Conservation (phyloP, 2,329 filamentous ascomycete genomes). For the Phyllosticta citribraziliensis region DNA sequence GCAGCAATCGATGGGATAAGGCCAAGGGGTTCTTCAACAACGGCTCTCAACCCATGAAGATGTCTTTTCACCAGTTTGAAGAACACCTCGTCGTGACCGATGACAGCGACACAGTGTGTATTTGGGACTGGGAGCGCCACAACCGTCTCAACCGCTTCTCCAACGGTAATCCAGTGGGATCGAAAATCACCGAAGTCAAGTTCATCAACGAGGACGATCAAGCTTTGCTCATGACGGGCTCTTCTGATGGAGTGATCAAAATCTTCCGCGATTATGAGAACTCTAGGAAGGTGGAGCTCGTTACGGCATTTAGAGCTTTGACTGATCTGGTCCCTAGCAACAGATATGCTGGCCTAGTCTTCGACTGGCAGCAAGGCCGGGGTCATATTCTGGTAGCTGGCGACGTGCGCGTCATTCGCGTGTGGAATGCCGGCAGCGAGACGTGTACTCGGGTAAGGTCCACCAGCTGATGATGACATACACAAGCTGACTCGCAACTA, state of each 20-base stretch:
- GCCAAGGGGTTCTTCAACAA: conserved; percentile 80
- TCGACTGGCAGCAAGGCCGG: conserved; percentile 98
- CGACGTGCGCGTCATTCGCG: conserved; percentile 87
- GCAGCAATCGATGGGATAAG: conserved; percentile 77
- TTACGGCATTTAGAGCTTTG: conserved; percentile 82
- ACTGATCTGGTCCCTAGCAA: conserved; percentile 92
- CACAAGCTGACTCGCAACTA: conserved; percentile 16
- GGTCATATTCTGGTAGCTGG: conserved; percentile 91
- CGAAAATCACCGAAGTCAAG: conserved; percentile 85
- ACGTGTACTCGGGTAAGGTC: conserved; percentile 62
- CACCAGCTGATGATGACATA: not conserved
- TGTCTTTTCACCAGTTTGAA: conserved; percentile 97
- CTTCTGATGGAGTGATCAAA: conserved; percentile 87
- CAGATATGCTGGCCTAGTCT: conserved; percentile 88
- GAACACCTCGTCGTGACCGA: conserved; percentile 91
- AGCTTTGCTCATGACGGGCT: conserved; percentile 87
- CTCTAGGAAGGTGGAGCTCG: conserved; percentile 65
- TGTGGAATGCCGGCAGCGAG: conserved; percentile 93
- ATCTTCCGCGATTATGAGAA: conserved; percentile 89
- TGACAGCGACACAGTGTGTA: conserved; percentile 74
- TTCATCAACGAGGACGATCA: conserved; percentile 99
- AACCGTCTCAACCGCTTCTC: conserved; percentile 73
- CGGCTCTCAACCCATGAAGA: conserved; percentile 75
- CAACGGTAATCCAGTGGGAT: conserved; percentile 85
- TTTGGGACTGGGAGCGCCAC: conserved; percentile 88